phyloP scores from a whole-genome alignment of 202 grass and related monocot genomes.

The Alloteropsis angusta region DNA sequence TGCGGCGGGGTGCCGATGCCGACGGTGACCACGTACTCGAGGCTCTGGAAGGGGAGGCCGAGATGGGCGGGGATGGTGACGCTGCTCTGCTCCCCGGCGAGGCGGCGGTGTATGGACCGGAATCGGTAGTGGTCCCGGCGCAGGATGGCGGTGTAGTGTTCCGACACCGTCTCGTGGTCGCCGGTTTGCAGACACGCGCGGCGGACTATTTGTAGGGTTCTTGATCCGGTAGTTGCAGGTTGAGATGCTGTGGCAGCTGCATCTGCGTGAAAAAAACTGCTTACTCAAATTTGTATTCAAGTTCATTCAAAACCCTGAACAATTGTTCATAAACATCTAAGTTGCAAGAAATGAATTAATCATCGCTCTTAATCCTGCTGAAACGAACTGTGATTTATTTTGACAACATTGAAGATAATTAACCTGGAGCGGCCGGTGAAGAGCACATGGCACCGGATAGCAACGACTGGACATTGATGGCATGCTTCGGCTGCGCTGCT shows the following conservation, averaged over 20 bases:
- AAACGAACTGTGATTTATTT: background rate
- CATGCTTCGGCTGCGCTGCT: background rate
- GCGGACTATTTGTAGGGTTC: background rate
- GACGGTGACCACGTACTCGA: constrained; percentile 9
- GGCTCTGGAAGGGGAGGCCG: background rate
- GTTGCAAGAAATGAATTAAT: background rate
- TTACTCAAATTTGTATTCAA: background rate
- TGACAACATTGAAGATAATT: background rate
- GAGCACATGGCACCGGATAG: background rate
- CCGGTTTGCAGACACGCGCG: background rate
- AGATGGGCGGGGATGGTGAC: background rate
- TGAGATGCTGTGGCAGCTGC: background rate
- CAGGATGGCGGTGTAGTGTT: background rate
- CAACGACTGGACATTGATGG: background rate
- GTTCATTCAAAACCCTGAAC: background rate
- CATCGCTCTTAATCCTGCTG: background rate
- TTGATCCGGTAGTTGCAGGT: background rate
- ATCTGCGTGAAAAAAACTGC: background rate
- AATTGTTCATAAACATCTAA: background rate
- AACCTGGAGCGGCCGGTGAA: background rate
- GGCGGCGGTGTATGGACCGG: background rate
- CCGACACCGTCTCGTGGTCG: background rate
- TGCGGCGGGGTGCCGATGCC: constrained; percentile 13
- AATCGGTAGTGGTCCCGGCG: background rate
- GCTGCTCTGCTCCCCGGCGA: background rate